Evolutionary conservation across 345 rosid genomes (phyloP), one percentile per base, ranked within the genome.

Genomic region (Salix caprea): DNA sequence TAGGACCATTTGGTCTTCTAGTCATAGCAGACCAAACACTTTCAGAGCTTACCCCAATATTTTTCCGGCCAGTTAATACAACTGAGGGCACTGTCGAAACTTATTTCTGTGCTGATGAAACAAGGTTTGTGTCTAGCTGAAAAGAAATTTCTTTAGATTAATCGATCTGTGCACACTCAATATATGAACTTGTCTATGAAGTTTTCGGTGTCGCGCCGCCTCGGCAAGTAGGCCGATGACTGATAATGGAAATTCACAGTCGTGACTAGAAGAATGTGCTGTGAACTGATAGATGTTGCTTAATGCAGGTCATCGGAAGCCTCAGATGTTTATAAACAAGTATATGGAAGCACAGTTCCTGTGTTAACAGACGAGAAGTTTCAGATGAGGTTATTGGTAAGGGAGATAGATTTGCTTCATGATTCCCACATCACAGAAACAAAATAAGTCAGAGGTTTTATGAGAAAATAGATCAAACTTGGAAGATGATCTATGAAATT

Each of bases 1-100:
- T 83, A n/a, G 98, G 97, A 28, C 98, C 98, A 13, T 94, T 94
- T 66, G 97, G 97, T 14, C 65, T 94, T 24, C 81, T 88, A 23
- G 94, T 90, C 66, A 76, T 90, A 0, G 97, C 98, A 0, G 94
- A 92, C 72, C 80, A 84, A 36, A 74, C 89, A 42, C 87, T 94
- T 36, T 79, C 97, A 0, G 98, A 92, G 86, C 84, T 92, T 2
- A 92, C 98, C 1, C 95, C 95, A 0, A 67, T 94, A 5, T 92
- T 69, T 86, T 92, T 94, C 82, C 92, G 89, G 40, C 84, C 90
- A 19, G 69, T 85, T 40, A 82, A 81, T 61, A 72, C 83, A 6
- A 74, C 85, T 2, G 81, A 83, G 46, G 83, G 81, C 73, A 80
- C 75, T 70, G 79, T 80, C 72, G 74, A 58, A 13, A 86, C 93